Conservation (phyloP, 306 rosid species). For the Dalbergia cochinchinensis region DNA sequence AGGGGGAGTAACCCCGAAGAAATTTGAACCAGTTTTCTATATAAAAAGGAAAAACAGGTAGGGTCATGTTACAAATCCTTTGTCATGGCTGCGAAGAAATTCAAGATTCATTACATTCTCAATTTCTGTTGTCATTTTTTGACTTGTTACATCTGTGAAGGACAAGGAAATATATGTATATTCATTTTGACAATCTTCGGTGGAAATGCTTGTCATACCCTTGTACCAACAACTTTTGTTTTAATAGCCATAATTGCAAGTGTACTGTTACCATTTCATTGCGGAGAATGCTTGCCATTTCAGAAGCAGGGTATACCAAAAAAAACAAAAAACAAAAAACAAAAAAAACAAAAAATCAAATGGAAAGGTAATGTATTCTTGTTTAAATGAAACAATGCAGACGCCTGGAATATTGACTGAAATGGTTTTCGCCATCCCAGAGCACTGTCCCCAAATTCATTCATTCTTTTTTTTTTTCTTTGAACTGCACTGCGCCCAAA, state of each 20-base stretch:
- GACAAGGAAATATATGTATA: slow-evolving; percentile 53
- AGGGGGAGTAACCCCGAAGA: slow-evolving; percentile 50
- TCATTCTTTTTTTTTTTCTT: too few relatives aligned
- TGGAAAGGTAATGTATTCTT: background rate
- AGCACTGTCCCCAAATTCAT: too few relatives aligned
- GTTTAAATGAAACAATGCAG: background rate
- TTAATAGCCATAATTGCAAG: slow-evolving; percentile 24
- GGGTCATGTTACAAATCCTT: slow-evolving; percentile 50
- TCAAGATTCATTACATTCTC: slow-evolving; percentile 51
- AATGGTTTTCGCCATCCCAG: too few relatives aligned
- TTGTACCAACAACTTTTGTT: slow-evolving; percentile 48
- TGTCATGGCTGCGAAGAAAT: slow-evolving; percentile 54
- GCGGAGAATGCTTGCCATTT: background rate
- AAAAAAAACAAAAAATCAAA: background rate
- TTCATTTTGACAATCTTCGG: slow-evolving; percentile 55
- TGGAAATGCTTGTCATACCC: slow-evolving; percentile 35
- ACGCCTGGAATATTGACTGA: background rate
- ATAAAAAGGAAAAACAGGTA: slow-evolving; percentile 51
- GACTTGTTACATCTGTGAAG: slow-evolving; percentile 48
- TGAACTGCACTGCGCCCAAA: too few relatives aligned
- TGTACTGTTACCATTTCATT: slow-evolving; percentile 36
- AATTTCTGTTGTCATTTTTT: slow-evolving; percentile 49
- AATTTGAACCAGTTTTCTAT: slow-evolving; percentile 51
- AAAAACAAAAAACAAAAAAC: background rate
- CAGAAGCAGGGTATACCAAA: background rate